Percentiles rank a stretch among this genome's conserved stretches.
These are phyloP conservation scores for Mortierella sp. DNA, from an alignment of 371 early-diverging fungal genomes.

Conservation along the genomic window DNA sequence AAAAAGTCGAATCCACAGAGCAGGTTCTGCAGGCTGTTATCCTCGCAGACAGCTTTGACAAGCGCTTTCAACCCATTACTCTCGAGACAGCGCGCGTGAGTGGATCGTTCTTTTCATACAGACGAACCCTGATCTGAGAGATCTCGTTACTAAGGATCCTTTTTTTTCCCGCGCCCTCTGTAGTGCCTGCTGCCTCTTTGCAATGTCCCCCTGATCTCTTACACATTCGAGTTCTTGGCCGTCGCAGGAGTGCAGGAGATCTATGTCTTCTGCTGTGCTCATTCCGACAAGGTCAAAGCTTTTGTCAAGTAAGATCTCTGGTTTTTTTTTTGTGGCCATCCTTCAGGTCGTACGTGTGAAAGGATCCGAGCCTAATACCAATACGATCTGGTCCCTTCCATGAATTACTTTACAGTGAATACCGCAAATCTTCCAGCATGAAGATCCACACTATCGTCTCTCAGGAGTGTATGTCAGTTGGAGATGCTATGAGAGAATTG, in stretches of 20 bases:
- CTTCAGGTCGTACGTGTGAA: too few relatives aligned
- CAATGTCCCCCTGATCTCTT: slow-evolving; percentile 95
- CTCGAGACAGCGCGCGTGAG: slow-evolving; percentile 85
- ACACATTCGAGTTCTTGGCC: slow-evolving; percentile 91
- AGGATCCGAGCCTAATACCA: too few relatives aligned
- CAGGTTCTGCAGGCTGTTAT: slow-evolving; percentile 87
- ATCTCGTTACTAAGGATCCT: too few relatives aligned
- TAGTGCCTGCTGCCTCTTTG: slow-evolving; percentile 93
- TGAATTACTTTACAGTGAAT: slow-evolving; percentile 14
- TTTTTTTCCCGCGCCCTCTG: not conserved
- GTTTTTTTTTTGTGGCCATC: not conserved
- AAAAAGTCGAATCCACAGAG: slow-evolving; percentile 61
- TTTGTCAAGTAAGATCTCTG: slow-evolving; percentile 78
- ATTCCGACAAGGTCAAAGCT: slow-evolving; percentile 82
- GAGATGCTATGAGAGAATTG: slow-evolving; percentile 93
- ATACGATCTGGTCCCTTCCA: not conserved
- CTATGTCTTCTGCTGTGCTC: slow-evolving; percentile 85
- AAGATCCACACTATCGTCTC: slow-evolving; percentile 79
- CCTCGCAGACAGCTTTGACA: slow-evolving; percentile 92
- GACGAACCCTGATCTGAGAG: not conserved
- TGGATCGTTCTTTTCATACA: not conserved
- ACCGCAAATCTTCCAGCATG: slow-evolving; percentile 63
- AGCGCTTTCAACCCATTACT: slow-evolving; percentile 90
- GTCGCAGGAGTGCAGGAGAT: slow-evolving; percentile 87
- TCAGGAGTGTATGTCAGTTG: slow-evolving; percentile 85